phyloP scores from a whole-genome alignment of 805 yeast genomes.

The Pichia sporocuriosa region DNA sequence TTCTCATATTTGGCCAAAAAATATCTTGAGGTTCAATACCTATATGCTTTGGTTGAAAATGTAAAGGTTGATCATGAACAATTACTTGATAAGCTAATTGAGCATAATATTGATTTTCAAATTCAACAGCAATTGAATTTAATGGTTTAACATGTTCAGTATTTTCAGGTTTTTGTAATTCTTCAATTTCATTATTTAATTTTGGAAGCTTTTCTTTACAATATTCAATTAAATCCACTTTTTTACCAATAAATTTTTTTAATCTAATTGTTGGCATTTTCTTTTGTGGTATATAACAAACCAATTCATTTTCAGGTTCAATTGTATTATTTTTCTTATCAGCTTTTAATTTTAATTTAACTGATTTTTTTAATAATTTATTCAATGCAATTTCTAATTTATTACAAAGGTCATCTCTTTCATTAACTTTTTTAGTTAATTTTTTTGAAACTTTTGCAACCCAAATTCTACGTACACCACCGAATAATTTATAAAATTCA shows the following conservation, averaged over 20 bases:
- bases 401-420: constrained; percentile 53
- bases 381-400: constrained; percentile 65
- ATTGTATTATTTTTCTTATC: constrained; percentile 55
- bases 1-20: constrained; percentile 65
- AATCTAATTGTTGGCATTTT: constrained; percentile 58
- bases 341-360: constrained; percentile 55
- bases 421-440: constrained; percentile 47
- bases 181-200: constrained; percentile 49
- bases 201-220: constrained; percentile 51
- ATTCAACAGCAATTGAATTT: constrained; percentile 75
- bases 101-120: constrained; percentile 68
- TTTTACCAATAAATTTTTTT: constrained; percentile 41
- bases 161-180: constrained; percentile 39
- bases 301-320: constrained; percentile 42
- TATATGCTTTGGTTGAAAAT: constrained; percentile 51
- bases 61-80: constrained; percentile 59
- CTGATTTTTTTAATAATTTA: constrained; percentile 50
- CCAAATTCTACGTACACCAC: constrained; percentile 78
- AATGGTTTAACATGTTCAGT: constrained; percentile 50
- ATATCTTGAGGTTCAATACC: constrained; percentile 62
- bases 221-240: constrained; percentile 56
- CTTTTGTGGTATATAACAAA: constrained; percentile 53
- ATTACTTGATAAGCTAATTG: constrained; percentile 63
- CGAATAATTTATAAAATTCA: constrained; percentile 67
- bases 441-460: constrained; percentile 58